Base-by-base conservation (phyloP, 176 grass and related monocot species). In the Phragmites australis region DNA sequence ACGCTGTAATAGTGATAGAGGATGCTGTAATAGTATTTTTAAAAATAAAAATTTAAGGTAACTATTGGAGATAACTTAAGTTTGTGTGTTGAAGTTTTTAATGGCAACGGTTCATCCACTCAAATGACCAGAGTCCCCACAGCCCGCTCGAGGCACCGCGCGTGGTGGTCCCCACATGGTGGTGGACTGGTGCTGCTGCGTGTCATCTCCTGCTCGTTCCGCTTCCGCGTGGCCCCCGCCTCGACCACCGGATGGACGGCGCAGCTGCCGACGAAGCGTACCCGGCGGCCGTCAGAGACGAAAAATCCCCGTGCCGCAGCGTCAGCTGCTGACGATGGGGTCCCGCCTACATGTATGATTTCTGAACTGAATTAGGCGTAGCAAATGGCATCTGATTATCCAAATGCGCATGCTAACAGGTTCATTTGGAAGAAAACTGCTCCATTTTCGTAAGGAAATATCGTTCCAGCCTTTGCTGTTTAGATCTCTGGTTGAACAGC, bases 101-200 rank as follows among this genome's bases (percentile, higher is more conserved):
- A 84, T 82, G 63, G 76, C 82, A 70, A 81, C 76, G 82, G 76
- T 89, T 70, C 81, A 70, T 21, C 52, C 86, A 14, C 14, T 69
- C 26, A 32, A n/a, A 74, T 79, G 75, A 79, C 75, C 44, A 21
- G 62, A 80, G 87, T 81, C 82, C 76, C 70, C 52, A n/a, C 59
- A 44, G 81, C 46, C 75, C 42, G 32, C 81, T 74, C 23, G 68
- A 84, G 60, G 26, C 78, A 44, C 72, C 71, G 65, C 74, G 86
- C 53, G 70, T 84, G 87, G 62, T 76, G 87, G 87, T 75, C 81
- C 86, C 86, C 81, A 68, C 66, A 48, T 37, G 79, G 65, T 30
- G 27, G 65, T 54, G 64, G 63, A n/a, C n/a, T n/a, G n/a, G n/a
- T n/a, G n/a, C n/a, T 54, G 49, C 14, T 74, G 53, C 25, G 65